Evolutionary conservation across 495 filamentous ascomycete species (phyloP), one percentile per base, ranked within the genome.

Genomic region (Xylaria nigripes): DNA sequence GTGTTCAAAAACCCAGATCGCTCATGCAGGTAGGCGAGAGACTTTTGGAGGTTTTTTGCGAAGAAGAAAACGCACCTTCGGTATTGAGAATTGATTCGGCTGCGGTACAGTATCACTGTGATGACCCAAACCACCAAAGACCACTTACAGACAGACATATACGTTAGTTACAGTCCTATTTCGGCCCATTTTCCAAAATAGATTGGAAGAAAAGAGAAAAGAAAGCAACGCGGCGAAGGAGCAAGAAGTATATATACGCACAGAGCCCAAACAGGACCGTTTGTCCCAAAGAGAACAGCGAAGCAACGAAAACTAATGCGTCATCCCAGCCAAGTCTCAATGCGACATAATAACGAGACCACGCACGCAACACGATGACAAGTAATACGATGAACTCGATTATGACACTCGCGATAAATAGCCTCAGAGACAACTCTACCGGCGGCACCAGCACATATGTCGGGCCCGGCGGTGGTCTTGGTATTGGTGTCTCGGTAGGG

Each of bases 321-420:
- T 56, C 53, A 36, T 56, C 53, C 53, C 53, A 56, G 38, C 46
- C 53, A 13, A 56, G 38, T 22, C 29, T 32, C 13, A 56, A 44
- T 3, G 53, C 36, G 7, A 50, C 45, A 9, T 44, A 44, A 3
- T 36, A 56, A 12, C 53, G 45, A 12, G 53, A 56, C 16, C 22
- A 16, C 5, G 50, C 40, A 27, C 53, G 53, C 9, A 56, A 21
- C 2, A 13, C 41, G 24, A 50, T 18, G 8, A 46, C n/a, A 27
- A 45, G 19, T 13, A 56, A 34, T 0, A 56, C 46, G 27, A 56
- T 25, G 22, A 38, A 36, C 12, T 46, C 38, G 15, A 56, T 30
- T 38, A 56, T n/a, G 1, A 50, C 40, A 27, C 38, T 50, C n/a
- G 40, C 25, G 16, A 56, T 7, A 45, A 56, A 56, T 2, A 56